Conservation (phyloP, 805 yeast species). For the Ascoidea tarda region DNA sequence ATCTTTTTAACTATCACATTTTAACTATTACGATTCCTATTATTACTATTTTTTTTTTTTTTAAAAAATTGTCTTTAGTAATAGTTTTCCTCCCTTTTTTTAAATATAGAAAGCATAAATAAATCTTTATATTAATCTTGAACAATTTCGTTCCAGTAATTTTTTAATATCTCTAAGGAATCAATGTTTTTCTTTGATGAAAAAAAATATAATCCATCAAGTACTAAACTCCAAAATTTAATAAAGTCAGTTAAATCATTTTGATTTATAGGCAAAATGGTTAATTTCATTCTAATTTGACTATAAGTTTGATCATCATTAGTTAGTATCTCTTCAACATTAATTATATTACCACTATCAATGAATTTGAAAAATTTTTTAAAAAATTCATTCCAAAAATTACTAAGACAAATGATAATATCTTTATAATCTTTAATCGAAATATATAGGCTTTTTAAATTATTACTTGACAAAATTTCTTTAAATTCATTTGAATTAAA, state of each 20-base stretch:
- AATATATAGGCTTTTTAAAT: neutral
- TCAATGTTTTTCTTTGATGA: neutral
- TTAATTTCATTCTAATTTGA: neutral
- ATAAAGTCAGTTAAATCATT: slow-evolving; percentile 7
- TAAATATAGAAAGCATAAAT: no score
- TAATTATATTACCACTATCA: neutral
- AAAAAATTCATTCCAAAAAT: neutral
- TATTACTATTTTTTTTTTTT: no score
- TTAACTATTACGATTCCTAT: no score
- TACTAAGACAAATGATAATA: no score
- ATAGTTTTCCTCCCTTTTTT: no score
- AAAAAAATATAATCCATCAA: slow-evolving; percentile 1
- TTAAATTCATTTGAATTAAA: neutral
- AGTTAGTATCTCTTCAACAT: neutral
- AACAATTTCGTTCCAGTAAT: slow-evolving; percentile 3
- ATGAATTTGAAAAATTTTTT: neutral
- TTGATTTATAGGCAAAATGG: neutral
- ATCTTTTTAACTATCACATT: no score
- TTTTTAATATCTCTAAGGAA: slow-evolving; percentile 1
- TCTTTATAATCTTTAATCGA: neutral
- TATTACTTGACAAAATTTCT: neutral
- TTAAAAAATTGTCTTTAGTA: no score
- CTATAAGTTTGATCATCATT: neutral
- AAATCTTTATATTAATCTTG: neutral
- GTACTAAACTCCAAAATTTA: slow-evolving; percentile 6